Percentiles rank a stretch among this genome's conserved stretches.
phyloP scores from a whole-genome alignment of 768 basidiomycete genomes.

The Termitomyces sp. region DNA sequence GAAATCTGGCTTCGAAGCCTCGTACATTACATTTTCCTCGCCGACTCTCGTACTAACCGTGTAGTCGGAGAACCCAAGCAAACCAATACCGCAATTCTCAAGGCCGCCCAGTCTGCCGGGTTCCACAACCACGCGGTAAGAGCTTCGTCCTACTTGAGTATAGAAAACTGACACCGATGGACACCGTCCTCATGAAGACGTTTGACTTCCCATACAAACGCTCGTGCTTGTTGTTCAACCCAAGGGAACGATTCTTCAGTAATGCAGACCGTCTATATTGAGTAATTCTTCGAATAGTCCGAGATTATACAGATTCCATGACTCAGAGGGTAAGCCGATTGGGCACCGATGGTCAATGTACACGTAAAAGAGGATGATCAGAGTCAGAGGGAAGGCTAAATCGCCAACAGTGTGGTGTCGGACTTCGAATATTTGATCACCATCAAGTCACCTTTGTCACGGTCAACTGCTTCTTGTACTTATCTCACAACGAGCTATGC shows the following conservation, averaged over 20 bases:
- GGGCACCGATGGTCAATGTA: not conserved
- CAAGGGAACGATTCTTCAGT: conserved; percentile 27
- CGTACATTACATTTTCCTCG: conserved; percentile 37
- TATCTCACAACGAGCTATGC: too few relatives aligned
- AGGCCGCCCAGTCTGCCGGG: conserved; percentile 16
- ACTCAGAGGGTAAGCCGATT: not conserved
- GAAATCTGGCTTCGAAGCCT: conserved; percentile 31
- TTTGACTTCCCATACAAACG: conserved; percentile 32
- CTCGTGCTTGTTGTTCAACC: conserved; percentile 21
- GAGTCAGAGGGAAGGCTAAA: not conserved
- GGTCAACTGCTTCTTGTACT: too few relatives aligned
- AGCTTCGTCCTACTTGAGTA: not conserved
- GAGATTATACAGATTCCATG: not conserved
- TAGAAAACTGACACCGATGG: not conserved
- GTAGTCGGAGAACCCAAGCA: conserved; percentile 38
- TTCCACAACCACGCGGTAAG: conserved; percentile 22
- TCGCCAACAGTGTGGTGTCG: too few relatives aligned
- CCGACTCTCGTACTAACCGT: conserved; percentile 34
- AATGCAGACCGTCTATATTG: conserved; percentile 19
- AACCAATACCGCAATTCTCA: conserved; percentile 21
- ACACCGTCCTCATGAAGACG: conserved; percentile 12
- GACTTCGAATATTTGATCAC: too few relatives aligned
- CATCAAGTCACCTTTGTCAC: too few relatives aligned
- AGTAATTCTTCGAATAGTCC: not conserved
- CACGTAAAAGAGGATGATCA: not conserved